Percentiles rank a stretch among this genome's conserved stretches.
phyloP scores from a whole-genome alignment of 2,329 filamentous ascomycete genomes.

The Mycosphaerella sp. region DNA sequence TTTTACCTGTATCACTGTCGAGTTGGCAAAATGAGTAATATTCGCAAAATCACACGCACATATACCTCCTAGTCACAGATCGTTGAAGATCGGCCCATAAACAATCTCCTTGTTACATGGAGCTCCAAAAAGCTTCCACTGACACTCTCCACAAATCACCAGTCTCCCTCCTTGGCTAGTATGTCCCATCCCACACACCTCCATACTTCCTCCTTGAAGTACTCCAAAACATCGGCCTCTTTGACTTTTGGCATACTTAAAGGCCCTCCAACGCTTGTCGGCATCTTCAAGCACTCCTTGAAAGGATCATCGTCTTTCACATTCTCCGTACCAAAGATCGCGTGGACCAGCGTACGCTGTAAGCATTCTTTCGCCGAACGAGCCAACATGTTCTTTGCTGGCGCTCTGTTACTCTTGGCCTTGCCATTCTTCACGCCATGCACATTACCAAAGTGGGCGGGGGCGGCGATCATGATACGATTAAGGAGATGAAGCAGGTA shows the following conservation, averaged over 20 bases:
- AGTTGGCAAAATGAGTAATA: too few species aligned
- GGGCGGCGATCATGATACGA: slow-evolving; percentile 36
- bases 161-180: slow-evolving; percentile 26
- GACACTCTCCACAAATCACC: background rate
- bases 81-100: too few species aligned
- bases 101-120: too few species aligned
- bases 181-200: slow-evolving; percentile 53
- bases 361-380: slow-evolving; percentile 38
- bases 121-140: background rate
- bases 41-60: too few species aligned
- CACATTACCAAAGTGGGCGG: slow-evolving; percentile 29
- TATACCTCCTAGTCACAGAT: too few species aligned
- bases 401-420: slow-evolving; percentile 23
- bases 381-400: slow-evolving; percentile 32
- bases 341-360: slow-evolving; percentile 41
- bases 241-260: slow-evolving; percentile 34
- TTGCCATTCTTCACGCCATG: slow-evolving; percentile 20
- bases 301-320: slow-evolving; percentile 36
- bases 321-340: slow-evolving; percentile 37
- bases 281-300: slow-evolving; percentile 39
- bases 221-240: slow-evolving; percentile 42
- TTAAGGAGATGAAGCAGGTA: slow-evolving; percentile 39
- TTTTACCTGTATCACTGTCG: too few species aligned
- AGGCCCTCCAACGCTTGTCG: slow-evolving; percentile 24
- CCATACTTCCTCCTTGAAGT: slow-evolving; percentile 54